Percentiles rank a stretch among this genome's conserved stretches.
Conservation (phyloP, 495 filamentous ascomycete genomes). For the Aspergillus haitiensis region DNA sequence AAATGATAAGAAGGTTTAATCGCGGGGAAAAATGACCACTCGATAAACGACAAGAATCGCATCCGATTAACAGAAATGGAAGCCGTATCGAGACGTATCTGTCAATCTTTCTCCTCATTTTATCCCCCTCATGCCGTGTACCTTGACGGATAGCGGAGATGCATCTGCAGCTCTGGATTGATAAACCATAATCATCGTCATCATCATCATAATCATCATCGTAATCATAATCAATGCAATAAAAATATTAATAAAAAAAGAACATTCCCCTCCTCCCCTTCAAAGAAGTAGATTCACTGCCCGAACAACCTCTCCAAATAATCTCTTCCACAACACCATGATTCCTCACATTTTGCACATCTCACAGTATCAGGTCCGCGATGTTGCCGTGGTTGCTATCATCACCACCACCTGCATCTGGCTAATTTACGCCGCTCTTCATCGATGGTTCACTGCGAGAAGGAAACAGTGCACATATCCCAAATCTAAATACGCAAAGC, state of each 20-base stretch:
- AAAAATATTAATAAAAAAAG: slow-evolving; percentile 3
- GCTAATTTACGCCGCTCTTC: slow-evolving; percentile 22
- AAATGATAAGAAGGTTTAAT: slow-evolving; percentile 7
- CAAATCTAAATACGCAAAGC: slow-evolving; percentile 22
- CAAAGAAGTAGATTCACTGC: neutral
- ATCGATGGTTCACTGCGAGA: slow-evolving; percentile 24
- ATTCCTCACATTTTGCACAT: slow-evolving; percentile 7
- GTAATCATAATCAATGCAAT: neutral
- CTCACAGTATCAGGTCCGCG: slow-evolving; percentile 19
- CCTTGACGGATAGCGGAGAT: neutral
- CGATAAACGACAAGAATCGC: slow-evolving; percentile 23
- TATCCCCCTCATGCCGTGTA: too few relatives aligned
- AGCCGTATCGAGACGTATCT: slow-evolving; percentile 1
- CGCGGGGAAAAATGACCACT: neutral
- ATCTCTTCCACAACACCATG: slow-evolving; percentile 13
- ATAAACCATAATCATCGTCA: neutral
- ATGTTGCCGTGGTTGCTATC: slow-evolving; percentile 27
- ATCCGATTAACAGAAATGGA: slow-evolving; percentile 38
- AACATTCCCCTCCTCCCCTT: neutral
- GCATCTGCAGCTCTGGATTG: neutral
- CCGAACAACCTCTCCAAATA: neutral
- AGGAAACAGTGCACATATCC: slow-evolving; percentile 26
- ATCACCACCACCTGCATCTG: slow-evolving; percentile 29
- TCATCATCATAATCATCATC: neutral
- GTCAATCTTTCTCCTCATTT: too few relatives aligned